A percentile compares a stretch with the other conserved stretches of the same genome.
Evolutionary conservation across 768 basidiomycete genomes (phyloP).

Genomic region (Trametes elegans): DNA sequence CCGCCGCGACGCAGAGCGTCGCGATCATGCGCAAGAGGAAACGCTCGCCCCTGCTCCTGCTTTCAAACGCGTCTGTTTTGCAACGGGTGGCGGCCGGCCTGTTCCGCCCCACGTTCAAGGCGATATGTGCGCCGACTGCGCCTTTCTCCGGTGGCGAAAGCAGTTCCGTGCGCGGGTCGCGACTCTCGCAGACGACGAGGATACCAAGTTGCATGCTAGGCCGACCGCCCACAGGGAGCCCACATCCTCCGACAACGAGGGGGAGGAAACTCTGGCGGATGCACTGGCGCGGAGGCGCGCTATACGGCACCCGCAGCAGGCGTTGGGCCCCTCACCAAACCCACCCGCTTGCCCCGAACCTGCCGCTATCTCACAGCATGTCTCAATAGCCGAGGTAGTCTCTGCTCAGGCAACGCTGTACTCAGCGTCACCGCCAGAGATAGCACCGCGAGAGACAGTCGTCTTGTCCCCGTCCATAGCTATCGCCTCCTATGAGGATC

Average conservation of each 20-base stretch:
- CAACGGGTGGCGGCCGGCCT: background rate
- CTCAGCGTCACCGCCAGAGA: too few species aligned
- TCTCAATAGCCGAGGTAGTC: background rate
- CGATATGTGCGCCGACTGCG: constrained; percentile 6
- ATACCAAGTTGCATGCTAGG: too few species aligned
- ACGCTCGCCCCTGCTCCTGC: background rate
- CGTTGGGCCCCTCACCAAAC: too few species aligned
- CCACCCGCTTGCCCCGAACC: too few species aligned
- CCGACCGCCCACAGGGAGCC: background rate
- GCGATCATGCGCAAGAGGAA: background rate
- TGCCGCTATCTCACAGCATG: too few species aligned
- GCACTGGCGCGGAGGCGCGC: too few species aligned
- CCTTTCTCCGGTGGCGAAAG: constrained; percentile 9
- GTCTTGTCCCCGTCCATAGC: background rate
- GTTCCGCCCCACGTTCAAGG: background rate
- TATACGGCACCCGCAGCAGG: too few species aligned
- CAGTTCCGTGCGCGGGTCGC: constrained; percentile 17
- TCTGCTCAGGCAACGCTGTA: background rate
- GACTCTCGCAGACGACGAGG: background rate
- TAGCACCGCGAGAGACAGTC: too few species aligned
- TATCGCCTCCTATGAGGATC: background rate
- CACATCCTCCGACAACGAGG: too few species aligned
- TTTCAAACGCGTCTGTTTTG: background rate
- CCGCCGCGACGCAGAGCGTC: background rate
- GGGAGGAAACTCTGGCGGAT: too few species aligned